phyloP scores from a whole-genome alignment of 2,329 filamentous ascomycete genomes.

The Sarocladium oryzae region DNA sequence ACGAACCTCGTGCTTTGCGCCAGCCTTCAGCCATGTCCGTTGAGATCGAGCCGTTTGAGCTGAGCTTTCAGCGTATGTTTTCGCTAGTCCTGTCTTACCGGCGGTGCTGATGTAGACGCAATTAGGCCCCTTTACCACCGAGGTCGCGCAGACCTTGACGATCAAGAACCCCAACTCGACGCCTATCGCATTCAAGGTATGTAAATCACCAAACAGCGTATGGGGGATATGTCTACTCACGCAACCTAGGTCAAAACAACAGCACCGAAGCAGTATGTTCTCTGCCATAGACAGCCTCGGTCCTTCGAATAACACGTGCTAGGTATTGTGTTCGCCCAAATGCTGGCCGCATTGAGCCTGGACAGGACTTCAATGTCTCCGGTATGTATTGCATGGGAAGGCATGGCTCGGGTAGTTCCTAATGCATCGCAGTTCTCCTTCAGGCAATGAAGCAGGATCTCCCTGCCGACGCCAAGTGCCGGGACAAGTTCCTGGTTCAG shows the following conservation, averaged over 20 bases:
- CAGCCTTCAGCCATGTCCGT: slow-evolving; percentile 67
- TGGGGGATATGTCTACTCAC: slow-evolving; percentile 12
- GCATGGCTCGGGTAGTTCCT: background rate
- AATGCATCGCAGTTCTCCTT: slow-evolving; percentile 62
- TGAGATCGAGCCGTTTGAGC: slow-evolving; percentile 84
- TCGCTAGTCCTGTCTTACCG: background rate
- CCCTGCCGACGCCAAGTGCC: slow-evolving; percentile 77
- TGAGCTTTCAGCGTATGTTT: slow-evolving; percentile 83
- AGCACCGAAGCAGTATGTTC: slow-evolving; percentile 84
- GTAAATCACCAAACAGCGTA: slow-evolving; percentile 12
- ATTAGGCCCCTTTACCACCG: slow-evolving; percentile 59
- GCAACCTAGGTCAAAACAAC: slow-evolving; percentile 85
- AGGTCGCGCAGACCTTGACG: slow-evolving; percentile 58
- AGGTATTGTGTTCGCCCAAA: slow-evolving; percentile 98
- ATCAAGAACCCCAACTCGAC: slow-evolving; percentile 58
- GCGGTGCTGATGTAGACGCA: slow-evolving; percentile 10
- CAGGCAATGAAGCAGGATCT: slow-evolving; percentile 98
- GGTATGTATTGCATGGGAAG: slow-evolving; percentile 44
- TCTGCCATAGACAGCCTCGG: slow-evolving; percentile 7
- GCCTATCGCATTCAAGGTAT: slow-evolving; percentile 65
- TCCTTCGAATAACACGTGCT: slow-evolving; percentile 25
- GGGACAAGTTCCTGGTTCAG: slow-evolving; percentile 97
- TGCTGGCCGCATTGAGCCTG: slow-evolving; percentile 89
- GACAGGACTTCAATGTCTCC: slow-evolving; percentile 84
- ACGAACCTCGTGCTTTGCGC: background rate